Evolutionary conservation across 805 yeast genomes (phyloP).

Genomic region (Candida awuae): DNA sequence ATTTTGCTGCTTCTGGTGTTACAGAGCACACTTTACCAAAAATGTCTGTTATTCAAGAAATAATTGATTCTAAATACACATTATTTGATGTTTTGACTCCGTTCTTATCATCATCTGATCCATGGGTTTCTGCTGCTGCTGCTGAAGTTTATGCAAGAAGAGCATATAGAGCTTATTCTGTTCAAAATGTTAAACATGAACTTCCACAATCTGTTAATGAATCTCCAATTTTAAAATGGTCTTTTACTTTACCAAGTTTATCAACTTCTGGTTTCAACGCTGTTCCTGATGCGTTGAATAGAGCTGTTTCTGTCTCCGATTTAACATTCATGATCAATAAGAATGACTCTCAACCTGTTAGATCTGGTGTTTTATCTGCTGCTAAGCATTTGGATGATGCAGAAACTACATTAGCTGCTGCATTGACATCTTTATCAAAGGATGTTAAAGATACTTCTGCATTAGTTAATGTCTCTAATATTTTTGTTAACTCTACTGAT

Average conservation of each 20-base stretch:
- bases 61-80: conserved; percentile 91
- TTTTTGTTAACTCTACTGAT: conserved; percentile 65
- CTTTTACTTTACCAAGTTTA: conserved; percentile 73
- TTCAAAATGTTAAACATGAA: conserved; percentile 65
- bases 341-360: conserved; percentile 56
- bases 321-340: conserved; percentile 74
- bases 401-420: conserved; percentile 72
- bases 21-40: conserved; percentile 75
- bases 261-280: conserved; percentile 69
- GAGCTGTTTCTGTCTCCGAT: conserved; percentile 91
- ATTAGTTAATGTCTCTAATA: conserved; percentile 74
- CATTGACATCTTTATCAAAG: conserved; percentile 62
- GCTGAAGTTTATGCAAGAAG: conserved; percentile 95
- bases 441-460: conserved; percentile 28
- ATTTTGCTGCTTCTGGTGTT: conserved; percentile 76
- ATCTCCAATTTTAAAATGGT: conserved; percentile 76
- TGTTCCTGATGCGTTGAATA: conserved; percentile 55
- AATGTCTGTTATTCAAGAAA: conserved; percentile 72
- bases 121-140: conserved; percentile 90
- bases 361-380: conserved; percentile 82
- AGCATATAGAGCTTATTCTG: conserved; percentile 92
- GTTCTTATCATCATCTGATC: conserved; percentile 76
- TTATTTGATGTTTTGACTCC: conserved; percentile 94
- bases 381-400: conserved; percentile 80
- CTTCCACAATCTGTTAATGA: conserved; percentile 36